Conservation (phyloP, 2,329 filamentous ascomycete species). For the Xylaria sp. region DNA sequence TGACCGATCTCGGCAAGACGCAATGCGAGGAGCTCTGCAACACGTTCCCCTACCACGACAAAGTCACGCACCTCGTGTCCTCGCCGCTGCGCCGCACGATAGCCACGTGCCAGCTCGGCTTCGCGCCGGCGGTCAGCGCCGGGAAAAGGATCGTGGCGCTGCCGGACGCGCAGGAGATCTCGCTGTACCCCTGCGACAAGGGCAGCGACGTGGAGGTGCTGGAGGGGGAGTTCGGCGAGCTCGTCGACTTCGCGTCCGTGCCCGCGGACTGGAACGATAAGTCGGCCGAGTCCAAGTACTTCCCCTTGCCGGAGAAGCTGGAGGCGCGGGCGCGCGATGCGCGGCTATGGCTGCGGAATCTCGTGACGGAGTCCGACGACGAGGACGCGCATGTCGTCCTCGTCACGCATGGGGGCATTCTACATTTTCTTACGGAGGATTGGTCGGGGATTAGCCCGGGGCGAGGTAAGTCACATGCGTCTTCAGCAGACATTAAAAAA, state of each 20-base stretch:
- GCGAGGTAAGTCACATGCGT: conserved; percentile 33
- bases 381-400: conserved; percentile 62
- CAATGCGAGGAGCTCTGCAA: conserved; percentile 64
- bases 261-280: conserved; percentile 69
- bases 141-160: conserved; percentile 56
- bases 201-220: conserved; percentile 56
- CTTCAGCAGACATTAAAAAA: background rate
- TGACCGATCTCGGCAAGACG: conserved; percentile 68
- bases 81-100: conserved; percentile 78
- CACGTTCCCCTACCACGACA: conserved; percentile 58
- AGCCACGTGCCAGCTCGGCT: conserved; percentile 67
- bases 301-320: conserved; percentile 48
- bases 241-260: conserved; percentile 60
- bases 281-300: conserved; percentile 39
- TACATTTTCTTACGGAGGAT: conserved; percentile 82
- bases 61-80: conserved; percentile 65
- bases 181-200: conserved; percentile 67
- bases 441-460: conserved; percentile 56
- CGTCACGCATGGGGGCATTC: conserved; percentile 75
- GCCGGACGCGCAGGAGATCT: conserved; percentile 75
- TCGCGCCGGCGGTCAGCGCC: conserved; percentile 49
- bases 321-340: conserved; percentile 56
- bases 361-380: conserved; percentile 36
- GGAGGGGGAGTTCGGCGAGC: conserved; percentile 52
- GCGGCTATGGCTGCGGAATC: conserved; percentile 51